Evolutionary conservation across 208 protist genomes (phyloP).

Genomic region (Entamoeba dispar): DNA sequence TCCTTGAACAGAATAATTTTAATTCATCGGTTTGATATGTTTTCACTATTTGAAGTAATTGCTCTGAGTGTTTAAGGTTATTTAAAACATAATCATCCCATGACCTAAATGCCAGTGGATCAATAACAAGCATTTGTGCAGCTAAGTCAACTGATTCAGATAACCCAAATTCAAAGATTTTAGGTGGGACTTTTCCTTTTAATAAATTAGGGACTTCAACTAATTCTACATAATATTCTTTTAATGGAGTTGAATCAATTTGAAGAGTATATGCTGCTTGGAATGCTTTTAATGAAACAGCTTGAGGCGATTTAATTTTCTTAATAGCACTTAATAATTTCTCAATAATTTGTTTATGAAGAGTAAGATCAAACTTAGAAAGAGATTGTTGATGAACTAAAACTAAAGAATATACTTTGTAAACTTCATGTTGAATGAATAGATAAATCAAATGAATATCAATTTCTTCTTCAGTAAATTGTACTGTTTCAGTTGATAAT

Average conservation of each 20-base stretch:
- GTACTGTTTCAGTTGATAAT: neutral
- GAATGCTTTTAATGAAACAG: neutral
- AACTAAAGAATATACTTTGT: neutral
- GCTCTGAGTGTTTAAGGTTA: neutral
- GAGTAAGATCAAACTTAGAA: neutral
- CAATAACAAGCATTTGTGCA: neutral
- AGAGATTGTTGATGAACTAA: neutral
- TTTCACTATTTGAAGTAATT: neutral
- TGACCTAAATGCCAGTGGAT: neutral
- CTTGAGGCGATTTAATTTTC: neutral
- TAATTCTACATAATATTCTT: neutral
- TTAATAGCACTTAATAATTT: neutral
- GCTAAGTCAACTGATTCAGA: neutral
- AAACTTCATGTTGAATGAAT: neutral
- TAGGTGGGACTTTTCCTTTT: neutral
- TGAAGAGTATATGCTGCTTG: neutral
- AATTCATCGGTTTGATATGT: neutral
- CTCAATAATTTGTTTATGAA: neutral
- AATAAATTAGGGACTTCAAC: neutral
- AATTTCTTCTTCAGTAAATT: neutral
- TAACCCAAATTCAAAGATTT: neutral
- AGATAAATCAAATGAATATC: neutral
- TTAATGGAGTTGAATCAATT: neutral
- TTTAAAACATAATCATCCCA: neutral
- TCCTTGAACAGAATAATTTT: neutral